phyloP scores from a whole-genome alignment of 495 filamentous ascomycete species.

The Aspergillus campestris region DNA sequence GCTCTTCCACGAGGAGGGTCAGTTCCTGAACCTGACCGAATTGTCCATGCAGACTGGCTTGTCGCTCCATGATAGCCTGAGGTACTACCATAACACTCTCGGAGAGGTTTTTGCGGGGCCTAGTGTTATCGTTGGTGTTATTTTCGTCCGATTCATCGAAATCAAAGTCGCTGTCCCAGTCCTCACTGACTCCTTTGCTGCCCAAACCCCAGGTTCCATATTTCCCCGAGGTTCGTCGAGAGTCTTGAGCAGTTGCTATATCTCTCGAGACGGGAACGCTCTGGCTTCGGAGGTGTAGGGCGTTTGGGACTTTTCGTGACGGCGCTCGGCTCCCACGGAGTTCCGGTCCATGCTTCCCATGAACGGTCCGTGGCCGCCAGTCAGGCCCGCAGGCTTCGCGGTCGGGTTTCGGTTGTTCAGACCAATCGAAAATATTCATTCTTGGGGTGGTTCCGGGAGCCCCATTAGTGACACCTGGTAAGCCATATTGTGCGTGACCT shows the following conservation, averaged over 20 bases:
- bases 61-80: conserved; percentile 70
- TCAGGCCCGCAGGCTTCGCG: conserved; percentile 43
- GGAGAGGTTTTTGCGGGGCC: conserved; percentile 15
- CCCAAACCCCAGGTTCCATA: conserved; percentile 86
- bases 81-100: conserved; percentile 62
- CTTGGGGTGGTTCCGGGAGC: conserved; percentile 17
- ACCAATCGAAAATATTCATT: conserved; percentile 74
- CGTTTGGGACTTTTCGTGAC: conserved; percentile 66
- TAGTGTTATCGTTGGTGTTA: conserved; percentile 16
- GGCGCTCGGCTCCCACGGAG: conserved; percentile 62
- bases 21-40: conserved; percentile 81
- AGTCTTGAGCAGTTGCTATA: conserved; percentile 39
- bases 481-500: conserved; percentile 2
- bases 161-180: conserved; percentile 81
- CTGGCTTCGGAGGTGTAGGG: conserved; percentile 81
- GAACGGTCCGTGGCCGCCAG: conserved; percentile 75
- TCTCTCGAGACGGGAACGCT: conserved; percentile 88
- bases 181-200: conserved; percentile 72
- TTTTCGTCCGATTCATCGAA: conserved; percentile 49
- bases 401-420: conserved; percentile 56
- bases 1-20: conserved; percentile 70
- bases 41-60: conserved; percentile 77
- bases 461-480: conserved; percentile 5
- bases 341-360: conserved; percentile 76
- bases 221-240: conserved; percentile 57